Conservation (phyloP, 306 rosid genomes). For the Cucumis cinereus region DNA sequence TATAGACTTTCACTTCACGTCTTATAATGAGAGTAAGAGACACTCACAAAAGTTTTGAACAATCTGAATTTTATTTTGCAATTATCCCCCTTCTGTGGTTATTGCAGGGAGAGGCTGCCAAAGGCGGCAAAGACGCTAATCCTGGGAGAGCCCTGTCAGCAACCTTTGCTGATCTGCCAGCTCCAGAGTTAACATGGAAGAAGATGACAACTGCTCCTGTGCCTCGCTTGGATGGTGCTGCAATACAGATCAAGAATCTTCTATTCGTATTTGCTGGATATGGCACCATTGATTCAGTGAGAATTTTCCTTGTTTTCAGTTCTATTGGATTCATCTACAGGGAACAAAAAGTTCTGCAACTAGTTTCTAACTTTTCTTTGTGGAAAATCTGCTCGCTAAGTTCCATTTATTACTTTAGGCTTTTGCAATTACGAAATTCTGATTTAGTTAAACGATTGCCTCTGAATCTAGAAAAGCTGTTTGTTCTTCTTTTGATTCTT, state of each 20-base stretch:
- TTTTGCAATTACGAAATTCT: not conserved
- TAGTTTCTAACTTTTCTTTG: not conserved
- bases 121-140: constrained; percentile 5
- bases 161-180: constrained; percentile 71
- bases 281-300: constrained; percentile 55
- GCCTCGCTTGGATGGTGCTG: constrained; percentile 68
- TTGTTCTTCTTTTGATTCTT: not conserved
- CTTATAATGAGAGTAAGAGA: not conserved
- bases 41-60: not conserved
- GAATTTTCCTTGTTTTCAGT: constrained; percentile 6
- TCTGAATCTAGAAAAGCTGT: not conserved
- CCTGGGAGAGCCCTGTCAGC: constrained; percentile 36
- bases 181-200: constrained; percentile 67
- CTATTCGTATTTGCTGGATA: constrained; percentile 77
- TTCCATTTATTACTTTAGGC: not conserved
- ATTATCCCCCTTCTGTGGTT: not conserved
- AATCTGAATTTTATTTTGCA: not conserved
- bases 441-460: not conserved
- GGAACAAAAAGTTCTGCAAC: not conserved
- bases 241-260: constrained; percentile 53
- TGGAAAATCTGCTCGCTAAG: not conserved
- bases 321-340: not conserved
- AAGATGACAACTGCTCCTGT: constrained; percentile 73
- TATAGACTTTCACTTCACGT: not conserved
- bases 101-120: constrained; percentile 20